A percentile compares a stretch with the other conserved stretches of the same genome.
Conservation (phyloP, 352 stramenopile genomes). For the Nothophytophthora sp. region DNA sequence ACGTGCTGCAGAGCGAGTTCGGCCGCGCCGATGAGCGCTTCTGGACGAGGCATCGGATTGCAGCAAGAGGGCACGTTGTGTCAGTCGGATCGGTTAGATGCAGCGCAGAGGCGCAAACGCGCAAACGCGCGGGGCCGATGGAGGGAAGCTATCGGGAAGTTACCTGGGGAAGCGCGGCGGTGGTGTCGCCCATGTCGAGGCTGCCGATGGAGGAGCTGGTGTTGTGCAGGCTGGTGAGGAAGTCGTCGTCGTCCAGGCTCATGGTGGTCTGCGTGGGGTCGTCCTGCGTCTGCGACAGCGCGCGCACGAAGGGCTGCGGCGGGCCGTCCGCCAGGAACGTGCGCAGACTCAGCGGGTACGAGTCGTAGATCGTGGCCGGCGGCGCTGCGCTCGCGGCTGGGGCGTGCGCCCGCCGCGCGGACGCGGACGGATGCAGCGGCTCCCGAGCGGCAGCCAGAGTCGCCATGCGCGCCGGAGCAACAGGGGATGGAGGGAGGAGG, state of each 20-base stretch:
- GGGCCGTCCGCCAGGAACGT: constrained; percentile 16
- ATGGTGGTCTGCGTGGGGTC: constrained; percentile 17
- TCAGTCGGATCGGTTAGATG: no score
- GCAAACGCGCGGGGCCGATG: background rate
- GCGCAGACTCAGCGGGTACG: constrained; percentile 60
- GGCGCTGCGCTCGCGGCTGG: constrained; percentile 5
- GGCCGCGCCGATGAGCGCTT: constrained; percentile 13
- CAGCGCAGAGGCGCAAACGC: no score
- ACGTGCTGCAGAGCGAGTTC: constrained; percentile 44
- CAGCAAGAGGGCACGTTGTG: no score
- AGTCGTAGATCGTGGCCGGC: constrained; percentile 59
- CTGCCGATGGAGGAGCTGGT: constrained; percentile 23
- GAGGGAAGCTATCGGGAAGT: background rate
- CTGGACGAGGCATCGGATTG: constrained; percentile 4
- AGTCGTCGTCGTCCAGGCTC: constrained; percentile 27
- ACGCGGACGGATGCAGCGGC: no score
- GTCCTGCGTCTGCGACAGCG: constrained; percentile 21
- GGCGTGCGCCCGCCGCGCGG: background rate
- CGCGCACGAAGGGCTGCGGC: constrained; percentile 32
- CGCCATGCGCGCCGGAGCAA: constrained; percentile 20
- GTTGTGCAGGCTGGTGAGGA: constrained; percentile 27
- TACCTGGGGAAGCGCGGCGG: background rate
- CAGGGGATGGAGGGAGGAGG: no score
- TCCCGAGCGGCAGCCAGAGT: no score
- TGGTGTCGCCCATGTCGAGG: constrained; percentile 18